Evolutionary conservation across 305 asterid genomes (phyloP).

Genomic region (Fraxinus greggii): DNA sequence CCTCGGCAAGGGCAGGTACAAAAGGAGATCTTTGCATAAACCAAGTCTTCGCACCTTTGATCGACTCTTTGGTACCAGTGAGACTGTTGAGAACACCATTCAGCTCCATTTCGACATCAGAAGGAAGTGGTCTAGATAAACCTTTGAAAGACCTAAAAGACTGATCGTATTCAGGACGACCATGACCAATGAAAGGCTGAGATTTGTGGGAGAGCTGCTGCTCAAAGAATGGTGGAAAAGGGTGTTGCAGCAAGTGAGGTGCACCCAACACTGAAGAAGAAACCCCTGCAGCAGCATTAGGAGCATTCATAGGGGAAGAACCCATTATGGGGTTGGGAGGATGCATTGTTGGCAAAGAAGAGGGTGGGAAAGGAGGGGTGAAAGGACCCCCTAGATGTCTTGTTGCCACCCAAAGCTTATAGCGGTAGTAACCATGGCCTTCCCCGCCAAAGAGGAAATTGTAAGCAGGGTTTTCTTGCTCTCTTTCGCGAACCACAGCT

Average conservation of each 20-base stretch:
- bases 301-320: slow-evolving; percentile 56
- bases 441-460: slow-evolving; percentile 89
- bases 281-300: slow-evolving; percentile 47
- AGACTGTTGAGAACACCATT: slow-evolving; percentile 76
- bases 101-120: slow-evolving; percentile 87
- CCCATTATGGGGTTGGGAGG: slow-evolving; percentile 79
- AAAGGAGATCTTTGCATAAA: slow-evolving; percentile 93
- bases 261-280: slow-evolving; percentile 42
- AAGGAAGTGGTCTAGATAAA: slow-evolving; percentile 76
- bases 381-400: slow-evolving; percentile 59
- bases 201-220: slow-evolving; percentile 68
- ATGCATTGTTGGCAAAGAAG: slow-evolving; percentile 75
- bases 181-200: slow-evolving; percentile 53
- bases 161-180: slow-evolving; percentile 72
- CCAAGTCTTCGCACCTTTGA: slow-evolving; percentile 94
- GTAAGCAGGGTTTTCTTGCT: slow-evolving; percentile 90
- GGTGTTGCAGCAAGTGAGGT: slow-evolving; percentile 65
- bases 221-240: slow-evolving; percentile 67
- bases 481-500: slow-evolving; percentile 91
- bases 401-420: slow-evolving; percentile 74
- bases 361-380: slow-evolving; percentile 60
- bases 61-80: slow-evolving; percentile 88
- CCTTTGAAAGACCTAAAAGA: slow-evolving; percentile 63
- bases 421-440: slow-evolving; percentile 78
- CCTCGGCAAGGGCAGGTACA: slow-evolving; percentile 77